Base-by-base conservation (phyloP, 352 stramenopile species). In the Phytophthora vignae region DNA sequence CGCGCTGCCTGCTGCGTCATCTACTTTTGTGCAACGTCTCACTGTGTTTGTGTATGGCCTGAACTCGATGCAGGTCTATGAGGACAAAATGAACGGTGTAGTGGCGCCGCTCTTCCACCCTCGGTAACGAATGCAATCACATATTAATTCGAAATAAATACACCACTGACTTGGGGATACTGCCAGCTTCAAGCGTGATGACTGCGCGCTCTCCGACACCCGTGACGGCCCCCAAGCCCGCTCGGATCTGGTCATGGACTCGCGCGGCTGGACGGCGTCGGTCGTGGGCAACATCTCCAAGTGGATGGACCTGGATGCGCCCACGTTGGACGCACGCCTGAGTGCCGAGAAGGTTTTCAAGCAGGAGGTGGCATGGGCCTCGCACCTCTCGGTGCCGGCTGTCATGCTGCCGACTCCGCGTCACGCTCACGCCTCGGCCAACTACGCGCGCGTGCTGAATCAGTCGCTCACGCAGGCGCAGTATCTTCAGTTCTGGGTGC, bases 361-460 rank as follows among this genome's bases (percentile, higher is more conserved):
- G 60, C 83, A 98, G 65, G 97, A 99, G 74, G 78, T 99, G 31
- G 92, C 95, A 55, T 99, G 97, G 96, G 97, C 95, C 21, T 95
- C 88, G 46, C 98, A 99, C 79, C 86, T 99, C 49, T 95, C 91
- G 2, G 89, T 99, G 31, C 85, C 95, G 2, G 95, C 97, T 14
- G 93, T 99, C n/a, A 82, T 99, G 60, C 78, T 98, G 25, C 97
- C 97, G 3, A 76, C 83, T 11, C 84, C 91, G 19, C 73, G 81
- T 0, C 66, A 82, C n/a, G 68, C 69, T 11, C 53, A 85, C 11
- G 62, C 69, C 15, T 87, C 81, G n/a, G 58, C 81, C 58, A 96
- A 96, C 52, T 98, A 99, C 73, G 90, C 92, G 46, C 85, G 88
- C 29, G 62, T 94, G 17, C 67, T 99, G 27, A 90, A 95, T 74